Base-by-base conservation (phyloP, 2,329 filamentous ascomycete genomes). In the Herpotrichia juniperi region DNA sequence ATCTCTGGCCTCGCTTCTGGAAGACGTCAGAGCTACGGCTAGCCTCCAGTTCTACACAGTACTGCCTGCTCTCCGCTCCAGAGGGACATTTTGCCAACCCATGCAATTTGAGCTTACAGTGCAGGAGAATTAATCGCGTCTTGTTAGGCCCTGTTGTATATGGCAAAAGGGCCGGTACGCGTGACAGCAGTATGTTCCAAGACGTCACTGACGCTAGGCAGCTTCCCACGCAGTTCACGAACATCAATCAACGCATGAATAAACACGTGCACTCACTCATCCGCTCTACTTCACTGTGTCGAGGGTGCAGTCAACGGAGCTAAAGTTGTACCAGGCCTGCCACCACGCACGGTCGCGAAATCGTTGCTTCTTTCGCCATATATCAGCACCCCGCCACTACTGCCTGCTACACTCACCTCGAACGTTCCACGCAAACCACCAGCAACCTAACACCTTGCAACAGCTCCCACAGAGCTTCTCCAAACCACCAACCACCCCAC, bases 401-500 rank as follows among this genome's bases (percentile, higher is more conserved):
- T 48, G 21, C 35, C 39, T 43, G 26, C 37, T 26, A 54, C 35
- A 19, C 11, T 26, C 42, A 19, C 22, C 30, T 24, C 22, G 19
- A 25, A 50, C 35, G 22, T 31, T 16, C 35, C 4, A 26, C 26
- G 45, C 46, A 40, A 48, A 31, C 49, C 35, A 37, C 53, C 54
- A 45, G 39, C 34, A 62, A 69, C 24, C 42, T 80, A 31, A 54
- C 50, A 42, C 42, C 25, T 7, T 2, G 30, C 24, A 45, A 35
- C 11, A 45, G 34, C 17, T n/a, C 32, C 31, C 30, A 28, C 40
- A 37, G 28, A 22, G 12, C 21, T 24, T 35, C 43, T 32, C 31
- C 19, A 21, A 48, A 42, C 10, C 16, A 11, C 24, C 14, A 26
- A 50, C 17, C 30, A 17, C 32, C 24, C 32, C 22, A 53, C 19